These are phyloP conservation scores for Quercus wislizeni DNA, from an alignment of 306 rosid genomes.

Conservation along the genomic window DNA sequence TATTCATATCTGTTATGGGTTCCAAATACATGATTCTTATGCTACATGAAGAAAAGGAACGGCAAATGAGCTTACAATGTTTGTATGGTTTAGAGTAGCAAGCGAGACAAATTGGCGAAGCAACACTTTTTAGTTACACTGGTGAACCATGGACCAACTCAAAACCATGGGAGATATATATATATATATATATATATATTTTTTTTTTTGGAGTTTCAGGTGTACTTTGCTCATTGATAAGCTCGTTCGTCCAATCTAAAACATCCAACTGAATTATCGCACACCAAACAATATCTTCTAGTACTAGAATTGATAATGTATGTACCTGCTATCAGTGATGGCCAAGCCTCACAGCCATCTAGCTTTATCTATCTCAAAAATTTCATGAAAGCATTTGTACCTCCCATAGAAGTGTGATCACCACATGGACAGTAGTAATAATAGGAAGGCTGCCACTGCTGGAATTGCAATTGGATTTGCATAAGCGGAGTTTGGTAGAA, in stretches of 20 bases:
- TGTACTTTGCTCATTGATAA: not conserved
- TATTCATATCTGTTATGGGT: not conserved
- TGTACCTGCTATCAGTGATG: not conserved
- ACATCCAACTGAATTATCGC: too few species aligned
- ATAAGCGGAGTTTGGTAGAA: constrained; percentile 68
- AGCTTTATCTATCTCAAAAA: not conserved
- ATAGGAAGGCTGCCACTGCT: constrained; percentile 21
- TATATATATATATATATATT: too few species aligned
- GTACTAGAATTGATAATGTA: not conserved
- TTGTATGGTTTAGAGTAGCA: too few species aligned
- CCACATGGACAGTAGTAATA: constrained; percentile 35
- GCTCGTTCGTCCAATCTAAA: not conserved
- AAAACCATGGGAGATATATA: not conserved
- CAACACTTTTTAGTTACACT: not conserved
- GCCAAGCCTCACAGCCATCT: not conserved
- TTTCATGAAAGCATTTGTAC: not conserved
- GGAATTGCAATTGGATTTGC: constrained; percentile 16
- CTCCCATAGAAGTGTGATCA: constrained; percentile 13
- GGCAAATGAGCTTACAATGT: not conserved
- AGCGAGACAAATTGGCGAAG: too few species aligned
- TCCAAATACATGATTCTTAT: not conserved
- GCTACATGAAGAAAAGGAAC: not conserved
- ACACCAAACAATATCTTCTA: not conserved
- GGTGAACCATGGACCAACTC: not conserved
- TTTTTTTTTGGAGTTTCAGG: not conserved